A percentile compares a stretch with the other conserved stretches of the same genome.
Conservation (phyloP, 768 basidiomycete genomes). For the Xanthoconium stramineum region DNA sequence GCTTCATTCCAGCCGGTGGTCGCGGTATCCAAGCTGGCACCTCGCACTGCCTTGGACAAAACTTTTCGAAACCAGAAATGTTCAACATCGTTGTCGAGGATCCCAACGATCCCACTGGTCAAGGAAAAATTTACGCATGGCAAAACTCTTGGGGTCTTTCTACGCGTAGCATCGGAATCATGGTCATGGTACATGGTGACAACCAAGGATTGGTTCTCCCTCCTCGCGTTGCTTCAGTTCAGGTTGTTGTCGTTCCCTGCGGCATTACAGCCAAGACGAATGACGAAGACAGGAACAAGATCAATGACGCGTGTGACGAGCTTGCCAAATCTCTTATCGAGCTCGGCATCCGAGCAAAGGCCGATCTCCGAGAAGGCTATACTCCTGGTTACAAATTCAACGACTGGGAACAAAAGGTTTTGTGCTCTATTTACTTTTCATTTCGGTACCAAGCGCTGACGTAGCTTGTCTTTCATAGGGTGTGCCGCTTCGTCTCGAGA, state of each 20-base stretch:
- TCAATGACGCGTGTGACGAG: constrained; percentile 76
- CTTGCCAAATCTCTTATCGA: constrained; percentile 72
- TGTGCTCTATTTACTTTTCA: constrained; percentile 5
- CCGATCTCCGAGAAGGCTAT: constrained; percentile 92
- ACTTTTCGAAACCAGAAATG: constrained; percentile 95
- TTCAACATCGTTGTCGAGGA: constrained; percentile 98
- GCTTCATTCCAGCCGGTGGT: constrained; percentile 95
- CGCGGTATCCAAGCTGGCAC: constrained; percentile 98
- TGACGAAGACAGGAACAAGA: constrained; percentile 61
- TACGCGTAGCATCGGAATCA: constrained; percentile 94
- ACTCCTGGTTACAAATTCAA: constrained; percentile 99
- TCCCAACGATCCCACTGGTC: constrained; percentile 67
- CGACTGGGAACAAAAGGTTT: constrained; percentile 97
- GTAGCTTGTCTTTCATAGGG: constrained; percentile 50
- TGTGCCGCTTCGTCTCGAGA: constrained; percentile 94
- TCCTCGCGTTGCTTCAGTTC: constrained; percentile 92
- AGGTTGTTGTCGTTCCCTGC: constrained; percentile 89
- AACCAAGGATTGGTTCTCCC: constrained; percentile 96
- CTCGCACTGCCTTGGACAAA: constrained; percentile 96
- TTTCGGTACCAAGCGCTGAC: not conserved
- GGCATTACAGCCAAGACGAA: constrained; percentile 87
- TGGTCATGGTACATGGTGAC: constrained; percentile 99
- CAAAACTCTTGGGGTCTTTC: constrained; percentile 99
- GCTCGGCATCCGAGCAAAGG: constrained; percentile 76
- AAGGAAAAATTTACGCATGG: constrained; percentile 83